Evolutionary conservation across 1,139 yeast species (phyloP).

Genomic region (Sporopachydermia cereana): DNA sequence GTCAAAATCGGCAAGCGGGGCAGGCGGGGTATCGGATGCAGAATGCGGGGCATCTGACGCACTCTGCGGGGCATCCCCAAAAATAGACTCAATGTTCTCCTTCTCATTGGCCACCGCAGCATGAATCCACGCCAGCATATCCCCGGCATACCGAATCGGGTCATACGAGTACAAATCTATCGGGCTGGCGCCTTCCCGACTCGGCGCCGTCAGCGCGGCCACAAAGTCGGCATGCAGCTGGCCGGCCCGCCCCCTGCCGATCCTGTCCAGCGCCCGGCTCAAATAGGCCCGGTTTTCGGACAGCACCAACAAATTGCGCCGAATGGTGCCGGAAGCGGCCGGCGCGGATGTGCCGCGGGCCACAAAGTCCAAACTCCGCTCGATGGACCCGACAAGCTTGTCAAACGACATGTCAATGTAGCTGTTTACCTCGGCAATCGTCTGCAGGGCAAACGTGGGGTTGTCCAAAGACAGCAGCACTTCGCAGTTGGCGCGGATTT

Average conservation of each 20-base stretch:
- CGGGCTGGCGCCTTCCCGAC: conserved; percentile 30
- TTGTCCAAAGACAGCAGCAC: conserved; percentile 57
- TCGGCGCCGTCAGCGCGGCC: conserved; percentile 42
- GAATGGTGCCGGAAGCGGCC: conserved; percentile 30
- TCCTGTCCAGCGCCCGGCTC: conserved; percentile 19
- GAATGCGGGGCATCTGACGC: neutral
- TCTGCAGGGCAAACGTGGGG: conserved; percentile 57
- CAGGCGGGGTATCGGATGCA: neutral
- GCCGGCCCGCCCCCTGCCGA: conserved; percentile 22
- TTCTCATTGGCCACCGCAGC: conserved; percentile 81
- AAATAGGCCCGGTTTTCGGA: conserved; percentile 12
- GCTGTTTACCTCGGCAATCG: conserved; percentile 51
- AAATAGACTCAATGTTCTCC: conserved; percentile 53
- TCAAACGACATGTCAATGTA: conserved; percentile 41
- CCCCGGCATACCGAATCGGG: conserved; percentile 75
- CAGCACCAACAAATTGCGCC: conserved; percentile 11
- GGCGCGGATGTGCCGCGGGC: conserved; percentile 17
- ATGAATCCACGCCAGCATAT: conserved; percentile 80
- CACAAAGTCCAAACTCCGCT: conserved; percentile 21
- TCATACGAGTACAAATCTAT: conserved; percentile 65
- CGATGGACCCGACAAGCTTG: conserved; percentile 31
- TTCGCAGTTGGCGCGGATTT: conserved; percentile 56
- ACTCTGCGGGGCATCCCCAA: conserved; percentile 21
- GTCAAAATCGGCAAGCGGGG: neutral
- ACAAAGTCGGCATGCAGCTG: conserved; percentile 31